A percentile compares a stretch with the other conserved stretches of the same genome.
These are phyloP conservation scores for Lachnellula hyalina DNA, from an alignment of 2,329 filamentous ascomycete species.

Conservation along the genomic window DNA sequence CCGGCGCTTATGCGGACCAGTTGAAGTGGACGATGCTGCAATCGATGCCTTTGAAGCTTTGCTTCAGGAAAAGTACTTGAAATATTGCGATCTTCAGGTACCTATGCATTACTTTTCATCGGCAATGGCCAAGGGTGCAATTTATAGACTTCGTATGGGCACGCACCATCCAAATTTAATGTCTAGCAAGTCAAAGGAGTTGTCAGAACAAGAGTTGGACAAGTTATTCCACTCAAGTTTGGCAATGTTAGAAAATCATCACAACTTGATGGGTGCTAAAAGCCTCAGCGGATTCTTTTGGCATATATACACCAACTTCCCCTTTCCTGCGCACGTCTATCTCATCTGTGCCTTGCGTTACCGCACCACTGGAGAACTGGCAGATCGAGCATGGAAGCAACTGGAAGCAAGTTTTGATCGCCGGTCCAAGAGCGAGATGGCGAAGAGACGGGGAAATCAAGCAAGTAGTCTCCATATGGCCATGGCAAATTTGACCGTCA, in stretches of 20 bases:
- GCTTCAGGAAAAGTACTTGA: constrained; percentile 36
- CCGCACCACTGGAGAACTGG: constrained; percentile 16
- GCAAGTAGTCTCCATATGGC: constrained; percentile 16
- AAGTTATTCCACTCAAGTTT: constrained; percentile 10
- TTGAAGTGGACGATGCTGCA: constrained; percentile 1
- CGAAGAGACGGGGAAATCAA: neutral
- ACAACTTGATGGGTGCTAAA: constrained; percentile 20
- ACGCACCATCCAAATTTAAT: constrained; percentile 16
- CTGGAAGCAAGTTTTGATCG: constrained; percentile 9
- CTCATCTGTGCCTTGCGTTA: constrained; percentile 26
- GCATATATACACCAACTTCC: constrained; percentile 30
- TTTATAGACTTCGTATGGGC: constrained; percentile 21
- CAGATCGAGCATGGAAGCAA: constrained; percentile 24
- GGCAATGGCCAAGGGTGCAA: constrained; percentile 9
- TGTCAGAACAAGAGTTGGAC: constrained; percentile 14
- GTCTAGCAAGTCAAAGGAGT: constrained; percentile 4
- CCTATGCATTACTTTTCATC: constrained; percentile 32
- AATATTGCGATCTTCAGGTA: constrained; percentile 35
- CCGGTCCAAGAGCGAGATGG: neutral
- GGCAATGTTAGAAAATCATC: constrained; percentile 28
- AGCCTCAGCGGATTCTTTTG: constrained; percentile 26
- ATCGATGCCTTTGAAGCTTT: constrained; percentile 30
- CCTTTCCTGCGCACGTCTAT: constrained; percentile 29
- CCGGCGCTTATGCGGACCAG: neutral
- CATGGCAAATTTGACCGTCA: constrained; percentile 19